Evolutionary conservation across 2,329 filamentous ascomycete species (phyloP), one percentile per base, ranked within the genome.

Genomic region (Aspergillus sp.): DNA sequence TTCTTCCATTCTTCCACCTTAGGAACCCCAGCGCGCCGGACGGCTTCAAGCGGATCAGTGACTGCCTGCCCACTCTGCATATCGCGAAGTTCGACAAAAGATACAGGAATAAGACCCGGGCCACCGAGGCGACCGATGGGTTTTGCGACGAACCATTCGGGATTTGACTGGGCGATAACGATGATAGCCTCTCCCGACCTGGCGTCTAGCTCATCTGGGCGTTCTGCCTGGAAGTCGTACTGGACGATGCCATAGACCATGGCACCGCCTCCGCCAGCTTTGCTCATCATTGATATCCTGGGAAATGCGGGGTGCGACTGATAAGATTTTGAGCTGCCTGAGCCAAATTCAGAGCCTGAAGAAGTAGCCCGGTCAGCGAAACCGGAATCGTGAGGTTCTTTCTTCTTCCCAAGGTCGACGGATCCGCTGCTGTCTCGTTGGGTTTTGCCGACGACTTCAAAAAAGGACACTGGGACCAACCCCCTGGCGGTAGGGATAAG

Each of bases 1-100:
- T 96, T 96, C 81, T 99, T 99, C 95, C 95, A 99, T 69, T 99
- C 95, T 72, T 99, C 95, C 3, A 99, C 95, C 68, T 88, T 89
- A 12, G 95, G 95, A 7, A 99, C 93, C 19, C 93, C 93, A 2
- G 95, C 95, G 66, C 88, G 87, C 67, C 86, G 86, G 56, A 99
- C 91, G 1, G 95, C 93, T 30, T 93, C 93, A 24, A 90, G 82
- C 0, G 93, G 86, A 73, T 98, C 91, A 17, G 84, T 75, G 1
- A 97, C 91, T 0, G 93, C 84, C 65, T 90, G 86, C 51, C 93
- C 92, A 1, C 90, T 92, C 5, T 87, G 86, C 89, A 97, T 96
- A 74, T 98, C 95, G 72, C 91, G 85, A 66, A 99, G 93, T 77
- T 99, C 92, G 66, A 99, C 91, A 73, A 96, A 98, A 0, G 93